These are phyloP conservation scores for Medicago arabica DNA, from an alignment of 306 rosid genomes.

Conservation along the genomic window DNA sequence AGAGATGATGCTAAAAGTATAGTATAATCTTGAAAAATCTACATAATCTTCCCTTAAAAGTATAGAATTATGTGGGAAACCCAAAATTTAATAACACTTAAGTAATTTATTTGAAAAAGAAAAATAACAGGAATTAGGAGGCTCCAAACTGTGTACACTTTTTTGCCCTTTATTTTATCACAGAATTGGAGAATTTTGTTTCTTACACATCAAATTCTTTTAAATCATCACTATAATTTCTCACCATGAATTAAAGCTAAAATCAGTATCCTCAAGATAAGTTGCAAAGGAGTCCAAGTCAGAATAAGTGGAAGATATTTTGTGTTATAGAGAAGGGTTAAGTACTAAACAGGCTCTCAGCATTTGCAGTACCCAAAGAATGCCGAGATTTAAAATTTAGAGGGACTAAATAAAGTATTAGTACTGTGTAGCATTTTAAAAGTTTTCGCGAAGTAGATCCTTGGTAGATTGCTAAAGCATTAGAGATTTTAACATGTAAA, in stretches of 20 bases:
- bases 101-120: too few relatives aligned
- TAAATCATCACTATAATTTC: background rate
- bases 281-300: background rate
- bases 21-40: slow-evolving; percentile 6
- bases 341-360: background rate
- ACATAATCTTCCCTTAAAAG: too few relatives aligned
- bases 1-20: background rate
- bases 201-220: background rate
- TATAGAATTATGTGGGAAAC: background rate
- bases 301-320: background rate
- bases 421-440: background rate
- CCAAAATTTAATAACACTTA: background rate
- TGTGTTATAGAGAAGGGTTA: background rate
- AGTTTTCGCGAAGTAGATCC: background rate
- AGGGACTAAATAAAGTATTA: too few relatives aligned
- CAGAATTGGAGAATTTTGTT: too few relatives aligned
- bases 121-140: too few relatives aligned
- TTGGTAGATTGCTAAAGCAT: background rate
- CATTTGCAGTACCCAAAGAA: background rate
- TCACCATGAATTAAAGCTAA: background rate
- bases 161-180: too few relatives aligned
- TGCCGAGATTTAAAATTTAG: too few relatives aligned
- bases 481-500: slow-evolving; percentile 14
- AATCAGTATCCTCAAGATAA: slow-evolving; percentile 5
- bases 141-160: too few relatives aligned